phyloP scores from a whole-genome alignment of 1,284 basidiomycete genomes.

The Salmacisia buchloeana region DNA sequence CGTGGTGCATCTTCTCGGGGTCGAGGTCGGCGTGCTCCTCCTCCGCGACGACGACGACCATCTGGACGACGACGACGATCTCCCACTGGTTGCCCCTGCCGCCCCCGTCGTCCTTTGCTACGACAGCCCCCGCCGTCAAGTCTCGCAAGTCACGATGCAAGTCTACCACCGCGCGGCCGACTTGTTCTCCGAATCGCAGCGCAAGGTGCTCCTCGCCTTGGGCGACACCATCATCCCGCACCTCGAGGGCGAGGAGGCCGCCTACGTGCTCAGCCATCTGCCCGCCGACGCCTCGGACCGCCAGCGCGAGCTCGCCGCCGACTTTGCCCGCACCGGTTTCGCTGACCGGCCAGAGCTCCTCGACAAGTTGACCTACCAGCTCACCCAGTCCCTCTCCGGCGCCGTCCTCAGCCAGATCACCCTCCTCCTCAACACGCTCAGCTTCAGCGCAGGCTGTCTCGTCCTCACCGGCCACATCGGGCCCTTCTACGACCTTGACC shows the following conservation, averaged over 20 bases:
- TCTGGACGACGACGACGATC: too few relatives aligned
- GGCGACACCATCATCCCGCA: conserved; percentile 41
- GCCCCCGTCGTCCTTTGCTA: too few relatives aligned
- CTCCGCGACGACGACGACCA: too few relatives aligned
- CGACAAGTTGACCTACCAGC: conserved; percentile 36
- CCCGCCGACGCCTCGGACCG: conserved; percentile 29
- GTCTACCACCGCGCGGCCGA: neutral
- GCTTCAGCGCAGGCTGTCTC: conserved; percentile 38
- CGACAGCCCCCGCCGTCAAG: too few relatives aligned
- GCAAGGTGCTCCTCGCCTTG: conserved; percentile 35
- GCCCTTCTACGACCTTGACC: conserved; percentile 36
- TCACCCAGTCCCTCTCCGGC: conserved; percentile 28
- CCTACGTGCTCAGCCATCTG: conserved; percentile 30
- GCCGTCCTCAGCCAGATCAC: conserved; percentile 29
- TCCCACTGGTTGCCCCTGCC: too few relatives aligned
- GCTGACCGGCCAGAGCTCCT: conserved; percentile 30
- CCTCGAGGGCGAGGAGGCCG: conserved; percentile 34
- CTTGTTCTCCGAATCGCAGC: conserved; percentile 7
- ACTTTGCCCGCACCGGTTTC: conserved; percentile 38
- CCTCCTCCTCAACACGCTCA: conserved; percentile 34
- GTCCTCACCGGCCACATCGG: conserved; percentile 39
- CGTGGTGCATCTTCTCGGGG: too few relatives aligned
- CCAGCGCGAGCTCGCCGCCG: conserved; percentile 33
- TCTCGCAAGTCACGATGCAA: neutral
- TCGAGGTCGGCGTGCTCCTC: too few relatives aligned